Base-by-base conservation (phyloP, 1,284 basidiomycete genomes). In the Apiotrichum domesticum region DNA sequence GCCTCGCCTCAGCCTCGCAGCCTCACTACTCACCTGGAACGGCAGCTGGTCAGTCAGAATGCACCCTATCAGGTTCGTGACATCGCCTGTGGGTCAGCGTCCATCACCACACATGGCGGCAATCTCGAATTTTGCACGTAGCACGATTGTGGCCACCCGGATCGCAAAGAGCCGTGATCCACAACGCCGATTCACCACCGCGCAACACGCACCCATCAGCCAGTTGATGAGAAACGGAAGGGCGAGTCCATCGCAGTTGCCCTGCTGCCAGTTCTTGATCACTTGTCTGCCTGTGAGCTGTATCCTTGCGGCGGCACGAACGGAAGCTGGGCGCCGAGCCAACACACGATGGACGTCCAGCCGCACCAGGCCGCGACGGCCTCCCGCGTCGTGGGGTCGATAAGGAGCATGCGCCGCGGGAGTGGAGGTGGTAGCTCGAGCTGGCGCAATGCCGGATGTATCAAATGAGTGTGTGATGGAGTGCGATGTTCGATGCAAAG, bases 291-390 rank as follows among this genome's bases (percentile, higher is more conserved):
- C 41, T 39, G 55, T 44, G 9, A 59, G 47, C 35, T 14, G n/a
- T 34, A 15, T 32, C n/a, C 33, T 14, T 29, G 39, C 3, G 10
- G 10, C 8, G 21, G 10, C 49, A 84, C 90, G 81, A 72, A 91
- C 88, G 92, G 92, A 64, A 92, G 85, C 73, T 95, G 92, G 3
- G 92, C 93, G 40, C 88, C 85, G 2, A 95, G 78, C 92, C 92
- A 96, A 75, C 84, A 90, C n/a, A 74, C 80, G 63, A 95, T 91
- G 44, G 88, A 91, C 6, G 79, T 69, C 67, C 87, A 88, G 6
- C 90, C 90, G 40, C 58, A 55, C 13, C 45, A 44, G 6, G 44
- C 40, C 10, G 60, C 60, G 51, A 56, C 35, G 41, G 55, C 52
- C 29, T 34, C n/a, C 41, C n/a, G 41, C 10, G 41, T 15, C 11